Percentiles rank a stretch among this genome's conserved stretches.
These are phyloP conservation scores for Populus deltoides DNA, from an alignment of 345 rosid species.

Conservation along the genomic window DNA sequence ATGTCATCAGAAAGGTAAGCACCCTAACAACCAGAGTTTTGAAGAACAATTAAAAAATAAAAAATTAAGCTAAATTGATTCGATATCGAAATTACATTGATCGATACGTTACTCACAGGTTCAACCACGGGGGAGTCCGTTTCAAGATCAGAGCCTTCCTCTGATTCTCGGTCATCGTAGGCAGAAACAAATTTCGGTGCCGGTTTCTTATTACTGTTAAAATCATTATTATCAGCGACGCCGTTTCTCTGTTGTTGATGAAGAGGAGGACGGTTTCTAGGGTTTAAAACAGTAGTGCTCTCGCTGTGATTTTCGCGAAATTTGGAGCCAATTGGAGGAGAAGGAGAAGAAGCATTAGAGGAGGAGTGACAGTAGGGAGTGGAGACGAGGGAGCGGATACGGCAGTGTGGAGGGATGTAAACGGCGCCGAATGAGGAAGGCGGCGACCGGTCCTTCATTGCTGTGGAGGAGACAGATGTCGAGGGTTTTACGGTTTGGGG, in stretches of 20 bases:
- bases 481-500: slow-evolving; percentile 28
- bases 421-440: slow-evolving; percentile 52
- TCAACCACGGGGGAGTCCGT: slow-evolving; percentile 18
- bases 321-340: slow-evolving; percentile 21
- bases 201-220: neutral
- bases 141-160: slow-evolving; percentile 45
- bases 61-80: neutral
- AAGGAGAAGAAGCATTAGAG: slow-evolving; percentile 18
- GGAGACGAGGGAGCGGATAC: slow-evolving; percentile 48
- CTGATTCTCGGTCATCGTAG: slow-evolving; percentile 25
- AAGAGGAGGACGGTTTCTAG: slow-evolving; percentile 24
- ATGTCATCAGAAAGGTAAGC: slow-evolving; percentile 32
- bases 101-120: slow-evolving; percentile 26
- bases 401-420: slow-evolving; percentile 81
- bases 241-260: slow-evolving; percentile 10
- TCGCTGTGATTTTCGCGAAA: slow-evolving; percentile 13
- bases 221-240: neutral
- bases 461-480: slow-evolving; percentile 1
- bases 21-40: slow-evolving; percentile 36
- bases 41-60: neutral
- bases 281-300: slow-evolving; percentile 12
- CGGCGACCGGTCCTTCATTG: slow-evolving; percentile 74
- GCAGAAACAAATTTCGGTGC: slow-evolving; percentile 23
- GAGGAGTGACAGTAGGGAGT: slow-evolving; percentile 30
- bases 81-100: too few relatives aligned